Percentiles rank a stretch among this genome's conserved stretches.
Conservation (phyloP, 2,329 filamentous ascomycete species). For the Harringtonia aguacate region DNA sequence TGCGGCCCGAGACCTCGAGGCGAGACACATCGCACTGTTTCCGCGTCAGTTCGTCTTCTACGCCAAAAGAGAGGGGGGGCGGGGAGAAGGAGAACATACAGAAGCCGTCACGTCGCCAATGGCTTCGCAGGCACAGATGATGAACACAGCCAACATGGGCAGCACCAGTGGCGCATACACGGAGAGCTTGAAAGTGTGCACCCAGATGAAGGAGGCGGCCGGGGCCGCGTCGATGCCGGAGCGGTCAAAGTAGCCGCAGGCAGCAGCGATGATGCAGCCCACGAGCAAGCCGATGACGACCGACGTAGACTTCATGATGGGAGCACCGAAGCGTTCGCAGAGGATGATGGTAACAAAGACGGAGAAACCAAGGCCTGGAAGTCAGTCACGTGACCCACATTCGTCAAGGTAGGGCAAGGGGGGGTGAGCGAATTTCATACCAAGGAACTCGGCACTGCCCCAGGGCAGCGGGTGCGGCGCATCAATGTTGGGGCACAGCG, state of each 20-base stretch:
- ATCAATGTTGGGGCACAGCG: conserved; percentile 52
- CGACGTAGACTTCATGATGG: conserved; percentile 73
- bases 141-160: conserved; percentile 57
- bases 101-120: conserved; percentile 75
- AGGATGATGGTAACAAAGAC: conserved; percentile 73
- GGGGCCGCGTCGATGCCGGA: conserved; percentile 62
- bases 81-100: not conserved
- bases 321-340: conserved; percentile 70
- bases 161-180: conserved; percentile 66
- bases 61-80: too few relatives aligned
- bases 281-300: conserved; percentile 65
- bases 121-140: conserved; percentile 68
- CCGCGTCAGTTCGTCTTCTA: too few relatives aligned
- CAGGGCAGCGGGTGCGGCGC: conserved; percentile 65
- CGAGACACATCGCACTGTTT: conserved; percentile 59
- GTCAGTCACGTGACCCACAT: not conserved
- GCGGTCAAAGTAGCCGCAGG: conserved; percentile 68
- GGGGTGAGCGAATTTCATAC: too few relatives aligned
- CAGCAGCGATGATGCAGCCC: conserved; percentile 70
- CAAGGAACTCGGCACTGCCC: conserved; percentile 70
- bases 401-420: not conserved
- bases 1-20: conserved; percentile 59
- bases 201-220: conserved; percentile 66
- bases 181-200: conserved; percentile 61
- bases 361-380: conserved; percentile 51